Evolutionary conservation across 2,329 filamentous ascomycete species (phyloP).

Genomic region (Cladosporium sp.): DNA sequence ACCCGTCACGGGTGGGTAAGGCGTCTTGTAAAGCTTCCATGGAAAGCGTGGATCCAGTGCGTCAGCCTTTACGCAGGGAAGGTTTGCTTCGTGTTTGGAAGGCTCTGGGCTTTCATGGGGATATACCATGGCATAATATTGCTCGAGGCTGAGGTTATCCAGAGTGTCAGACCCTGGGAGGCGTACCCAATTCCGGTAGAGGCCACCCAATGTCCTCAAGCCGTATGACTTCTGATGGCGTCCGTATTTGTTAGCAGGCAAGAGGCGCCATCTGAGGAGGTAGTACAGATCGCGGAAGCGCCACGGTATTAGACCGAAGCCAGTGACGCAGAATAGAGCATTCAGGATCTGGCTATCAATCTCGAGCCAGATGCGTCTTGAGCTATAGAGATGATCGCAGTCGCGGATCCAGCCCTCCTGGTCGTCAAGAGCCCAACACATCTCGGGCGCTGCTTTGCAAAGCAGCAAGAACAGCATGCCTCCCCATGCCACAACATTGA

Average conservation of each 20-base stretch:
- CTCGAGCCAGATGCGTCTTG: conserved; percentile 78
- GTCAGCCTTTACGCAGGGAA: neutral
- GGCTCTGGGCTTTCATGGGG: conserved; percentile 34
- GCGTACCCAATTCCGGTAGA: conserved; percentile 73
- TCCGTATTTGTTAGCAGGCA: conserved; percentile 18
- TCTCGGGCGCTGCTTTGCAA: conserved; percentile 67
- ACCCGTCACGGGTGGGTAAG: conserved; percentile 66
- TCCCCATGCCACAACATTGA: conserved; percentile 84
- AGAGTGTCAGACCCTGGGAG: conserved; percentile 62
- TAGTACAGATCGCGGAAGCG: conserved; percentile 76
- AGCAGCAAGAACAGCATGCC: conserved; percentile 85
- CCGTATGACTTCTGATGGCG: conserved; percentile 43
- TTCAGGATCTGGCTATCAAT: conserved; percentile 79
- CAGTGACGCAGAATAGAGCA: conserved; percentile 80
- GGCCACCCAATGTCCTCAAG: conserved; percentile 66
- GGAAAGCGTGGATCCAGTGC: conserved; percentile 49
- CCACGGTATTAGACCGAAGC: conserved; percentile 81
- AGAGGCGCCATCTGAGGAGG: conserved; percentile 60
- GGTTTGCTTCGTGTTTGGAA: conserved; percentile 60
- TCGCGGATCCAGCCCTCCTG: conserved; percentile 19
- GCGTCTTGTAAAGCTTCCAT: conserved; percentile 58
- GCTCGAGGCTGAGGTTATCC: conserved; percentile 29
- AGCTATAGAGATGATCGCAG: conserved; percentile 47
- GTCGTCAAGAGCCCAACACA: conserved; percentile 56
- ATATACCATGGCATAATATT: conserved; percentile 7